Percentiles rank a stretch among this genome's conserved stretches.
phyloP scores from a whole-genome alignment of 345 rosid genomes.

The Arabis alpina region DNA sequence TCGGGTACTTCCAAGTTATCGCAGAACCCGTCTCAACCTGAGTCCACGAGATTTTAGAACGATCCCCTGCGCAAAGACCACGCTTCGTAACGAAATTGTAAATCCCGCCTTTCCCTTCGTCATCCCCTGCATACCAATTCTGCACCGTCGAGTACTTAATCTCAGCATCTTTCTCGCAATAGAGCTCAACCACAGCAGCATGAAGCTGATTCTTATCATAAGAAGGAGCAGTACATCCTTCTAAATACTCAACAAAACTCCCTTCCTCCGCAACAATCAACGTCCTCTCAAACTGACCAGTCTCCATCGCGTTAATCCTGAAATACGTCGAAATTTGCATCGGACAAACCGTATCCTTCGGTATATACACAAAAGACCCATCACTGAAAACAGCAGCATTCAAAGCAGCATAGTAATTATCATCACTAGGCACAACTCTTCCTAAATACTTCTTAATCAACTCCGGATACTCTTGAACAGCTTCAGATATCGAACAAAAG shows the following conservation, averaged over 20 bases:
- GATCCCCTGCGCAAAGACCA: conserved; percentile 82
- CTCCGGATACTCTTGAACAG: conserved; percentile 76
- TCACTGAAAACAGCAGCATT: conserved; percentile 95
- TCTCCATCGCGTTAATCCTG: conserved; percentile 83
- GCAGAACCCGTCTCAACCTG: conserved; percentile 99
- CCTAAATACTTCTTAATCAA: conserved; percentile 81
- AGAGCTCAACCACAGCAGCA: conserved; percentile 94
- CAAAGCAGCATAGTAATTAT: conserved; percentile 84
- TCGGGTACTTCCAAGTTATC: conserved; percentile 94
- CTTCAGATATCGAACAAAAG: conserved; percentile 90
- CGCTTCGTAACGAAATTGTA: conserved; percentile 95
- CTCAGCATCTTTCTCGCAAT: conserved; percentile 80
- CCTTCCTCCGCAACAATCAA: conserved; percentile 91
- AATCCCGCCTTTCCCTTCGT: conserved; percentile 85
- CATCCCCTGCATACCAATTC: conserved; percentile 97
- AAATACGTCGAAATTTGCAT: conserved; percentile 96
- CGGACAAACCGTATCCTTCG: conserved; percentile 78
- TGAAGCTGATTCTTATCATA: conserved; percentile 91
- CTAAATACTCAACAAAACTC: conserved; percentile 91
- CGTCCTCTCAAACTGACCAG: conserved; percentile 98
- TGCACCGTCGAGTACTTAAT: conserved; percentile 93
- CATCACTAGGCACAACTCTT: conserved; percentile 84
- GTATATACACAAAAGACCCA: conserved; percentile 84
- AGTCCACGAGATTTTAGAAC: conserved; percentile 94
- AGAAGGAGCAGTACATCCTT: conserved; percentile 95